phyloP scores from a whole-genome alignment of 257 asterid genomes.

The Solanum arcanum region DNA sequence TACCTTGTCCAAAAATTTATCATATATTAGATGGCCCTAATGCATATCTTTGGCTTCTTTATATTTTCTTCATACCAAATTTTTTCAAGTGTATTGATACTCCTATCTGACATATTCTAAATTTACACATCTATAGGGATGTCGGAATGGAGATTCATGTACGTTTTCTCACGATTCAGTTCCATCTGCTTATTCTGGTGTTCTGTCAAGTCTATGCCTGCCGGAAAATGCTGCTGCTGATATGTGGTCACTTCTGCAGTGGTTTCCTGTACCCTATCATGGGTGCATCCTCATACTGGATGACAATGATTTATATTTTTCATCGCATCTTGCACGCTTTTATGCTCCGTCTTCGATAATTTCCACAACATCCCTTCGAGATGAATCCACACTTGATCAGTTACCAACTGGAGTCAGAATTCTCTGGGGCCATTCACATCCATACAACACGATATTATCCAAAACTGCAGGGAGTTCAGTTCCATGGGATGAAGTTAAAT shows the following conservation, averaged over 20 bases:
- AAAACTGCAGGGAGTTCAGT: slow-evolving; percentile 16
- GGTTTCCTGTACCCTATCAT: slow-evolving; percentile 43
- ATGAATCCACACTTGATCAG: slow-evolving; percentile 25
- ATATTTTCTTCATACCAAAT: not conserved
- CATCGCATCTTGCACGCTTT: slow-evolving; percentile 35
- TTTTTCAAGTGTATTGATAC: not conserved
- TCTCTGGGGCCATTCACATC: slow-evolving; percentile 63
- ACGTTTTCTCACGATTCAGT: slow-evolving; percentile 64
- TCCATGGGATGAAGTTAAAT: slow-evolving; percentile 61
- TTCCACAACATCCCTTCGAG: slow-evolving; percentile 43
- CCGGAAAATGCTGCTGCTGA: slow-evolving; percentile 39
- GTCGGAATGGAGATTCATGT: slow-evolving; percentile 73
- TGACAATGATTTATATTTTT: slow-evolving; percentile 55
- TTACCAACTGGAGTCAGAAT: slow-evolving; percentile 28
- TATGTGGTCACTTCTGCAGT: slow-evolving; percentile 33
- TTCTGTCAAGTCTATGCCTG: slow-evolving; percentile 25
- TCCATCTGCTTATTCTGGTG: slow-evolving; percentile 14
- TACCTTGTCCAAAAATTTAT: not conserved
- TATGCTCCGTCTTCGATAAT: slow-evolving; percentile 44
- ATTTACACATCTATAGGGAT: slow-evolving; percentile 56
- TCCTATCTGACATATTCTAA: not conserved
- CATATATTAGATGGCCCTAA: not conserved
- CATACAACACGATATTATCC: slow-evolving; percentile 49
- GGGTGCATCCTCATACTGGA: slow-evolving; percentile 55
- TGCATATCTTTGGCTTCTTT: not conserved